These are phyloP conservation scores for Trypanosoma rangeli DNA, from an alignment of 208 protist genomes.

Conservation along the genomic window DNA sequence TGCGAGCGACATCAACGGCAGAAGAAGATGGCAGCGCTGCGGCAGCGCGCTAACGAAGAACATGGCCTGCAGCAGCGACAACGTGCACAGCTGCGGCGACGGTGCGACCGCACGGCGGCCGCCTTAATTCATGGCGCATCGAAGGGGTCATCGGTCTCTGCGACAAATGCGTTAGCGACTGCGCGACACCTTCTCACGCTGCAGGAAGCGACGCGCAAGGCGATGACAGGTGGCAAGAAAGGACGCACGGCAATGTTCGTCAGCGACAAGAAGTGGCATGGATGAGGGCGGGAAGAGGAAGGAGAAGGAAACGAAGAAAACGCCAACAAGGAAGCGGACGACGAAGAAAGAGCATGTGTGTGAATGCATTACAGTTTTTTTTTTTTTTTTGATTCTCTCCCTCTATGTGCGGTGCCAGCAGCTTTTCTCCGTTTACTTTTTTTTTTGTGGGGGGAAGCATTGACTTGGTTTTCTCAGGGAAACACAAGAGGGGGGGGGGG, in stretches of 20 bases:
- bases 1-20: constrained; percentile 49
- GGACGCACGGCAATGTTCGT: constrained; percentile 46
- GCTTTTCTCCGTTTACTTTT: constrained; percentile 5
- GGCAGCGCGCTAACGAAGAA: constrained; percentile 49
- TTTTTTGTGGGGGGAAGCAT: background rate
- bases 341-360: background rate
- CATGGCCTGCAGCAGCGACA: constrained; percentile 36
- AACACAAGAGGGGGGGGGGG: background rate
- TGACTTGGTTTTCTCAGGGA: background rate
- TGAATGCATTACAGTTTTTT: no score
- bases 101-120: constrained; percentile 33
- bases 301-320: background rate
- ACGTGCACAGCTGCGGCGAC: constrained; percentile 28
- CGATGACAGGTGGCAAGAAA: constrained; percentile 45
- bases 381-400: background rate
- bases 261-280: constrained; percentile 44
- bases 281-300: constrained; percentile 7
- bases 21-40: constrained; percentile 33
- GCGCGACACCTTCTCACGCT: constrained; percentile 61
- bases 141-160: background rate
- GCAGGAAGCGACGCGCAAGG: constrained; percentile 44
- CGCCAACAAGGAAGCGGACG: background rate
- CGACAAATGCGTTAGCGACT: constrained; percentile 41
- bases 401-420: background rate
- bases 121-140: constrained; percentile 32